phyloP scores from a whole-genome alignment of 2,329 filamentous ascomycete genomes.

The Nothomitra cinnamomea region DNA sequence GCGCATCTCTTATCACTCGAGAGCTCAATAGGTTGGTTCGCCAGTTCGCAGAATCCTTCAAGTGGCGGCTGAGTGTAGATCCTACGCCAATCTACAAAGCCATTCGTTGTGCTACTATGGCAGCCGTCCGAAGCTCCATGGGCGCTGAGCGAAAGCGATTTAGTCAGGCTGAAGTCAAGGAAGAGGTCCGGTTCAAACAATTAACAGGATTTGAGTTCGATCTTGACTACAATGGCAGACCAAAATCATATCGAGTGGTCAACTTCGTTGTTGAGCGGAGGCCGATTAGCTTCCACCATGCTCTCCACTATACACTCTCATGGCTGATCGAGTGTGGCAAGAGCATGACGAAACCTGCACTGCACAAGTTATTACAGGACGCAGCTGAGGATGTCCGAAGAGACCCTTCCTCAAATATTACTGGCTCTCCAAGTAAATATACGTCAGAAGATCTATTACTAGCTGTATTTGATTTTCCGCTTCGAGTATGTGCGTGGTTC shows the following conservation, averaged over 20 bases:
- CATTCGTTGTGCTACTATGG: slow-evolving; percentile 59
- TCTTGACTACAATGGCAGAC: slow-evolving; percentile 23
- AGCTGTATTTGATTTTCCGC: slow-evolving; percentile 78
- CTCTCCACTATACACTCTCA: slow-evolving; percentile 85
- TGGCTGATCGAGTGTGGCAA: slow-evolving; percentile 89
- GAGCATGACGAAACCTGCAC: slow-evolving; percentile 47
- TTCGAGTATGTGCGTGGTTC: slow-evolving; percentile 88
- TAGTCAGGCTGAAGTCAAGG: slow-evolving; percentile 71
- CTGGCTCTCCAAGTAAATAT: slow-evolving; percentile 18
- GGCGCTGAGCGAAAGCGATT: slow-evolving; percentile 81
- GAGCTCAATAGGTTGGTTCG: slow-evolving; percentile 89
- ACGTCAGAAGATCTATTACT: slow-evolving; percentile 64
- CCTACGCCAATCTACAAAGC: slow-evolving; percentile 48
- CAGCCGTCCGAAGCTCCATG: slow-evolving; percentile 75
- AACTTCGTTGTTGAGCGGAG: slow-evolving; percentile 79
- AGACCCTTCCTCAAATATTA: background rate
- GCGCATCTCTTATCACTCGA: slow-evolving; percentile 79
- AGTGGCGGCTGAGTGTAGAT: slow-evolving; percentile 47
- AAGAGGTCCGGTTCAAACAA: slow-evolving; percentile 67
- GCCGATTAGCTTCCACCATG: slow-evolving; percentile 92
- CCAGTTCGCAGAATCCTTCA: slow-evolving; percentile 76
- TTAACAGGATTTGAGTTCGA: slow-evolving; percentile 71
- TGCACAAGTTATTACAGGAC: slow-evolving; percentile 55
- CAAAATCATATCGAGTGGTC: slow-evolving; percentile 49
- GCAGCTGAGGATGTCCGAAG: slow-evolving; percentile 52